Base-by-base conservation (phyloP, 768 basidiomycete genomes). In the Phanerodontia chrysosporium region DNA sequence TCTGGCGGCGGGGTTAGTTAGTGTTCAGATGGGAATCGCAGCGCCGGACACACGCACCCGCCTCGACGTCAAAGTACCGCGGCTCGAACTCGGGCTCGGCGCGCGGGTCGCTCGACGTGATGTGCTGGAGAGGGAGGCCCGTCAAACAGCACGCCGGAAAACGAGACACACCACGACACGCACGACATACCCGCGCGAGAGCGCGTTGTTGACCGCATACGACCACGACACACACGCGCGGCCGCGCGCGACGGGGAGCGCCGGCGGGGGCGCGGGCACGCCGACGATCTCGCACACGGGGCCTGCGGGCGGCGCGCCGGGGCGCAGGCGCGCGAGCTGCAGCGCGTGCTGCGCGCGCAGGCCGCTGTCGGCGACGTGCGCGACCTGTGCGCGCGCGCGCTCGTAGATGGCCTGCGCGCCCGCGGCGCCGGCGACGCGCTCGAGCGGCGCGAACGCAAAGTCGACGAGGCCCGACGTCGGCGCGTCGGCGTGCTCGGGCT, bases 121-220 rank as follows among this genome's bases (percentile, higher is more conserved):
- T 51, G 28, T 60, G 58, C 58, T 59, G 39, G 10, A 9, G 10
- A 2, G 25, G 24, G 2, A 49, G n/a, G 8, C 25, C 36, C 10
- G 24, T 18, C 10, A 2, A 46, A 39, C n/a, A n/a, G n/a, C n/a
- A n/a, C n/a, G 58, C 58, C 54, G 39, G 10, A 9, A 10, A 2
- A 22, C 21, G 2, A 49, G n/a, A 8, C 25, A 28, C 10, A 21
- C 13, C 10, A 2, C 28, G 27, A 28, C 5, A 53, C 59, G 30
- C 48, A 70, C 68, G 29, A 73, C 67, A 2, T 66, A 65, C 4
- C 73, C 72, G 12, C 68, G 59, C 6, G 66, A 67, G 57, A 70
- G 70, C 4, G 65, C 62, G 44, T 68, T 64, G 42, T 67, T 69
- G 4, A 65, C 39, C 2, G 55, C 62, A 7, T 49, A 49, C 10